These are phyloP conservation scores for Anthoceros angustus DNA, from an alignment of 225 moss, liverwort and hornwort genomes.

Conservation along the genomic window DNA sequence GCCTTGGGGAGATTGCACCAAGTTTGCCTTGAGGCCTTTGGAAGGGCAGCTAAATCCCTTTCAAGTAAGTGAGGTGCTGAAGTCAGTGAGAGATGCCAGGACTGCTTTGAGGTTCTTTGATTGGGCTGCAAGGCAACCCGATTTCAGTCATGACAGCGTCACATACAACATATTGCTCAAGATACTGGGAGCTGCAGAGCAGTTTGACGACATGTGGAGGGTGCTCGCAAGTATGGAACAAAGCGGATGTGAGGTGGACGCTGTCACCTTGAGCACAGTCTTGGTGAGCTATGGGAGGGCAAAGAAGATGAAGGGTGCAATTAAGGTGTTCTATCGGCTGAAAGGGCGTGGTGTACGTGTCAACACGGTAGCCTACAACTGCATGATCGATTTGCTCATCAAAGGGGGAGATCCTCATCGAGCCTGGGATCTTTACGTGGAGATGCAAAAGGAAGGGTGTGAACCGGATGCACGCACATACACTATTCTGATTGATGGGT, in stretches of 20 bases:
- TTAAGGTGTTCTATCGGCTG: neutral
- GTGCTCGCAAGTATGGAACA: neutral
- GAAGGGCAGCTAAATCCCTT: neutral
- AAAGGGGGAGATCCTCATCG: conserved; percentile 3
- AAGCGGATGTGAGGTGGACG: neutral
- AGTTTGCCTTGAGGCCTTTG: neutral
- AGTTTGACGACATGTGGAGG: neutral
- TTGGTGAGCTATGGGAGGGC: neutral
- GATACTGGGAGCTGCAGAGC: neutral
- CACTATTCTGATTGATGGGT: conserved; percentile 97
- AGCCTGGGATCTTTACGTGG: neutral
- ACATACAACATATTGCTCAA: conserved; percentile 1
- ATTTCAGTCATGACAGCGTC: neutral
- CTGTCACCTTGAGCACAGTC: conserved; percentile 1
- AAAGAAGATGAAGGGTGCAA: neutral
- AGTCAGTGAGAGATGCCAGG: neutral
- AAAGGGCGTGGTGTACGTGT: neutral
- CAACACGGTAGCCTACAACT: neutral
- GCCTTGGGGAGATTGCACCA: neutral
- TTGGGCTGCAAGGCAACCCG: neutral
- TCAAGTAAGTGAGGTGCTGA: conserved; percentile 3
- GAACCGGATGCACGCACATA: conserved; percentile 93
- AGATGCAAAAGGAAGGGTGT: conserved; percentile 70
- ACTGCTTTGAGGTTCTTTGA: neutral
- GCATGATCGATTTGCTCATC: neutral